A percentile compares a stretch with the other conserved stretches of the same genome.
These are phyloP conservation scores for Simplicillium aogashimaense DNA, from an alignment of 2,329 filamentous ascomycete species.

Conservation along the genomic window DNA sequence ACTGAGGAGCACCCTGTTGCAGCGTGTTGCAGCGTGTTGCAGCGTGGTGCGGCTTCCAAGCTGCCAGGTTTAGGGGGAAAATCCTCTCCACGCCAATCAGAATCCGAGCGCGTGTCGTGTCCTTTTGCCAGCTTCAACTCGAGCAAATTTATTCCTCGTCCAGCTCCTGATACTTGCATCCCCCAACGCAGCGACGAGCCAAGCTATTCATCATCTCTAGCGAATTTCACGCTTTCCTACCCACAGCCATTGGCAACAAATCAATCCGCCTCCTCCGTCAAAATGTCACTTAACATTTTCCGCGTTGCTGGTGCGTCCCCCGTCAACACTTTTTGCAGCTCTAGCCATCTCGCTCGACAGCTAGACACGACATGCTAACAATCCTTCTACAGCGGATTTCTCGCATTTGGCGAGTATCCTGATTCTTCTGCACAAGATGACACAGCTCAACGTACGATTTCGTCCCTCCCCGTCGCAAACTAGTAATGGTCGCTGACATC, in stretches of 20 bases:
- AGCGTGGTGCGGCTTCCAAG: no score
- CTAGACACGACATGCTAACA: constrained; percentile 8
- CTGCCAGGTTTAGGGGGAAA: no score
- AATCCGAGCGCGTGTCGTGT: constrained; percentile 15
- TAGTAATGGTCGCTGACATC: constrained; percentile 11
- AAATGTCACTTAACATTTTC: constrained; percentile 48
- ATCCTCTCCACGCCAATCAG: constrained; percentile 9
- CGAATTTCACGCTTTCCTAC: not conserved
- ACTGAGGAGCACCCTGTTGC: no score
- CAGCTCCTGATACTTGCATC: not conserved
- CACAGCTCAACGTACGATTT: constrained; percentile 66
- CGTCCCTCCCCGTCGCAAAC: constrained; percentile 1
- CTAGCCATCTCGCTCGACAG: constrained; percentile 4
- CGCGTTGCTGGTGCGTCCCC: constrained; percentile 40
- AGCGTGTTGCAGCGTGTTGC: no score
- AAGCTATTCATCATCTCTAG: not conserved
- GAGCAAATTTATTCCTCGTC: not conserved
- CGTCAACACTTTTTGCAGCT: not conserved
- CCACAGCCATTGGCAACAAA: constrained; percentile 1
- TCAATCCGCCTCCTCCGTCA: constrained; percentile 6
- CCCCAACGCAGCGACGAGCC: not conserved
- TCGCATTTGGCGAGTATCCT: constrained; percentile 92
- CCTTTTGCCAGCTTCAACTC: constrained; percentile 8
- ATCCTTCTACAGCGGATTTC: constrained; percentile 62
- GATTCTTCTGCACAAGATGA: constrained; percentile 96